phyloP scores from a whole-genome alignment of 208 protist genomes.

The Trypanosoma scelopori region DNA sequence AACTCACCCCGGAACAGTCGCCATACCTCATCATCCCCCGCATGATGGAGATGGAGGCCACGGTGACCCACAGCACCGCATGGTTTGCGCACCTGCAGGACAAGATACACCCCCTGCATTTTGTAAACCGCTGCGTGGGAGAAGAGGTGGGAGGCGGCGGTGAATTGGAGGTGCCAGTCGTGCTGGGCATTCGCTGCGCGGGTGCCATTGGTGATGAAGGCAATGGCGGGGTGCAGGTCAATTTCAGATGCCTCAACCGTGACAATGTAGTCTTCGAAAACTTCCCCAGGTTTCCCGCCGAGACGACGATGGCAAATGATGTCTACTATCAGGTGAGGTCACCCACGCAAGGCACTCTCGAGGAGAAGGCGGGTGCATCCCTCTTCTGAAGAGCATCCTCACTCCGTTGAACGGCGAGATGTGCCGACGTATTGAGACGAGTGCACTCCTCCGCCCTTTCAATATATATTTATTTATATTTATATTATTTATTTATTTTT shows the following conservation, averaged over 20 bases:
- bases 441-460: too few species aligned
- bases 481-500: too few species aligned
- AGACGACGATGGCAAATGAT: conserved; percentile 36
- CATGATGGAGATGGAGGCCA: conserved; percentile 64
- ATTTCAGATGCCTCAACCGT: conserved; percentile 35
- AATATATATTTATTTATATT: too few species aligned
- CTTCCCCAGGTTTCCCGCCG: conserved; percentile 80
- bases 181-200: conserved; percentile 42
- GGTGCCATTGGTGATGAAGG: conserved; percentile 14
- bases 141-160: conserved; percentile 2
- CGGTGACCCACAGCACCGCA: conserved; percentile 23
- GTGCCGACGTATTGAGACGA: too few species aligned
- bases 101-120: conserved; percentile 46
- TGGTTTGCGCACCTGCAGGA: conserved; percentile 43
- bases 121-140: conserved; percentile 44
- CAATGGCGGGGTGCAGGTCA: conserved; percentile 24
- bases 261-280: conserved; percentile 81
- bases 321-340: conserved; percentile 66
- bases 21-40: conserved; percentile 75
- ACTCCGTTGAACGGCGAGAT: neutral
- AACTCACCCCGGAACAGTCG: conserved; percentile 49
- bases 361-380: conserved; percentile 38
- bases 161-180: conserved; percentile 60
- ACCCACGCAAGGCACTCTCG: conserved; percentile 39
- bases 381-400: conserved; percentile 6